These are phyloP conservation scores for Acer negundo DNA, from an alignment of 345 rosid species.

Conservation along the genomic window DNA sequence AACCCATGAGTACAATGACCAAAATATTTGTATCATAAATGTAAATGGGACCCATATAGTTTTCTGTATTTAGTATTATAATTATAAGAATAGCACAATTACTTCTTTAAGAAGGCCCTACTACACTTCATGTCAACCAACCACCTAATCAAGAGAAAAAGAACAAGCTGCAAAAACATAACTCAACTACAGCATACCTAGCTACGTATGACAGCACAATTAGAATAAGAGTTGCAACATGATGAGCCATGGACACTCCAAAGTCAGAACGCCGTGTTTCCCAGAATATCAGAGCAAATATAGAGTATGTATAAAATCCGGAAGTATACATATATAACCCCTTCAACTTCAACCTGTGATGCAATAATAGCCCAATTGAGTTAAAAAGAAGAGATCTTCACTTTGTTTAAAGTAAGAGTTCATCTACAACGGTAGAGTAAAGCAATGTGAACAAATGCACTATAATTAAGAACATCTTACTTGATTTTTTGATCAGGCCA, in stretches of 20 bases:
- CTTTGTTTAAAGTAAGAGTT: neutral
- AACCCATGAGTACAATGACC: neutral
- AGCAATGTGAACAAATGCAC: neutral
- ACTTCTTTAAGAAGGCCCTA: neutral
- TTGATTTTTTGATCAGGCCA: slow-evolving; percentile 94
- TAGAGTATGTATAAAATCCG: slow-evolving; percentile 95
- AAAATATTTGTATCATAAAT: neutral
- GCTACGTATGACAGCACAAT: slow-evolving; percentile 82
- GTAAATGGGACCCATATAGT: neutral
- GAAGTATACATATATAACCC: slow-evolving; percentile 85
- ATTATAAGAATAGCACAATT: slow-evolving; percentile 1
- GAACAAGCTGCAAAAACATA: slow-evolving; percentile 1
- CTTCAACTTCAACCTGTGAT: slow-evolving; percentile 82
- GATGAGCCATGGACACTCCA: slow-evolving; percentile 98
- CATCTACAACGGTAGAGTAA: neutral
- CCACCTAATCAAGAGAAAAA: slow-evolving; percentile 1
- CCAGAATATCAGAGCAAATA: slow-evolving; percentile 95
- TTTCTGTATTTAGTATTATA: neutral
- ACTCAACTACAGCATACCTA: slow-evolving; percentile 44
- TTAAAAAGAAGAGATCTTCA: slow-evolving; percentile 10
- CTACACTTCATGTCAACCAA: neutral
- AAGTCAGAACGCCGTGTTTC: slow-evolving; percentile 99
- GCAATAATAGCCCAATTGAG: slow-evolving; percentile 7
- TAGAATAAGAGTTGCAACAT: slow-evolving; percentile 77
- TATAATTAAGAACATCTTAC: slow-evolving; percentile 40